Evolutionary conservation across 2,329 filamentous ascomycete genomes (phyloP), one percentile per base, ranked within the genome.

Genomic region (Fusarium ambrosium): DNA sequence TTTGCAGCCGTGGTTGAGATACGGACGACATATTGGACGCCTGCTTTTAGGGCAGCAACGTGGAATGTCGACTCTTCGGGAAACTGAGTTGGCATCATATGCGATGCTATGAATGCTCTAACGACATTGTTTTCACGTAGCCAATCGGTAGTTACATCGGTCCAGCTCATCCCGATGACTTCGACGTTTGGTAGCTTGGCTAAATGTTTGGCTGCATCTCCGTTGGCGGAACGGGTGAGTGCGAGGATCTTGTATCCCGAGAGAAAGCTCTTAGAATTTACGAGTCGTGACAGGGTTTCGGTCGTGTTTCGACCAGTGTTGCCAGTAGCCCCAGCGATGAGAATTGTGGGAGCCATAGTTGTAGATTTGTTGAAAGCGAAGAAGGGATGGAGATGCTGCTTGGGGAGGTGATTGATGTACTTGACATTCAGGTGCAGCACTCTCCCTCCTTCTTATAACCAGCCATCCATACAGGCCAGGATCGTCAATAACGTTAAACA

Each of bases 11-110:
- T 83, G 0, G 84, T 86, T 0, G 83, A 86, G 67, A 86, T 83
- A 1, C 84, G 81, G 6, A 86, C 84, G 11, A 86, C 79, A 60
- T 86, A 86, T 56, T 84, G 70, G 2, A 86, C 81, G 13, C 84
- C 81, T 2, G 82, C 84, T 4, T 76, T 63, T 1, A 84, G 80
- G 11, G 80, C 79, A 2, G 79, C 77, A 2, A 82, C 10, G 48
- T 82, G 78, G 64, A 86, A 84, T 0, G 79, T 74, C 0, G 82
- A 82, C 64, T 86, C 84, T 32, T 85, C 82, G 32, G 81, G 77
- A 61, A 86, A 86, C 20, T 85, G 82, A 5, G 65, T 81, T 0
- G 83, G 81, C 11, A 81, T 67, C 59, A 79, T 80, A 72, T 85
- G 83, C 0, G 84, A 72, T 22, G 85, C 84, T 51, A 86, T 82